Conservation (phyloP, 139 green algal genomes). For the Trebouxia sp. region DNA sequence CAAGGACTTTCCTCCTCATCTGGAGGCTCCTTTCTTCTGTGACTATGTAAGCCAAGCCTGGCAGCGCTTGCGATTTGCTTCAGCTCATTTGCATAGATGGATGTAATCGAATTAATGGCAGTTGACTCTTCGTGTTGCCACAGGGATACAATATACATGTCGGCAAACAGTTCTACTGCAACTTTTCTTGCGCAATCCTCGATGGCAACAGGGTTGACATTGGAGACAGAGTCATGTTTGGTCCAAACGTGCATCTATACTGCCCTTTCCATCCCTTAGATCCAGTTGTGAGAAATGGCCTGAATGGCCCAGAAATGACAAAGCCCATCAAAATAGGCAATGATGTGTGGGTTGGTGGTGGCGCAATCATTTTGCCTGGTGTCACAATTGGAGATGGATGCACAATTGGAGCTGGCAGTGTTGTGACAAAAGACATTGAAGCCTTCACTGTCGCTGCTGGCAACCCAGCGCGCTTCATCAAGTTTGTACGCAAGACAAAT, state of each 20-base stretch:
- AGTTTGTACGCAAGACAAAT: neutral
- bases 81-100: slow-evolving; percentile 41
- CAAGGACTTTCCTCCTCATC: neutral
- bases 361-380: slow-evolving; percentile 43
- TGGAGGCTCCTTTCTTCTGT: neutral
- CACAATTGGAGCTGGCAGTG: slow-evolving; percentile 57
- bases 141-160: slow-evolving; percentile 53
- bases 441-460: slow-evolving; percentile 61
- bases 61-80: slow-evolving; percentile 35
- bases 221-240: slow-evolving; percentile 50
- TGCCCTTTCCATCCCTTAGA: slow-evolving; percentile 14
- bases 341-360: slow-evolving; percentile 51
- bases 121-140: neutral
- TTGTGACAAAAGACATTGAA: slow-evolving; percentile 65
- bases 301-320: slow-evolving; percentile 43
- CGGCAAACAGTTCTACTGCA: slow-evolving; percentile 45
- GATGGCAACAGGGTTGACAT: slow-evolving; percentile 47
- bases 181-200: slow-evolving; percentile 47
- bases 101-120: neutral
- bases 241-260: slow-evolving; percentile 41
- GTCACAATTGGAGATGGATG: slow-evolving; percentile 55
- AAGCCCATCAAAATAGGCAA: slow-evolving; percentile 51
- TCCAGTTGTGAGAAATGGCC: slow-evolving; percentile 28
- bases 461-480: slow-evolving; percentile 60
- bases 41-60: neutral